Evolutionary conservation across 1,284 basidiomycete genomes (phyloP), one percentile per base, ranked within the genome.

Genomic region (Cutaneotrichosporon spelunceum): DNA sequence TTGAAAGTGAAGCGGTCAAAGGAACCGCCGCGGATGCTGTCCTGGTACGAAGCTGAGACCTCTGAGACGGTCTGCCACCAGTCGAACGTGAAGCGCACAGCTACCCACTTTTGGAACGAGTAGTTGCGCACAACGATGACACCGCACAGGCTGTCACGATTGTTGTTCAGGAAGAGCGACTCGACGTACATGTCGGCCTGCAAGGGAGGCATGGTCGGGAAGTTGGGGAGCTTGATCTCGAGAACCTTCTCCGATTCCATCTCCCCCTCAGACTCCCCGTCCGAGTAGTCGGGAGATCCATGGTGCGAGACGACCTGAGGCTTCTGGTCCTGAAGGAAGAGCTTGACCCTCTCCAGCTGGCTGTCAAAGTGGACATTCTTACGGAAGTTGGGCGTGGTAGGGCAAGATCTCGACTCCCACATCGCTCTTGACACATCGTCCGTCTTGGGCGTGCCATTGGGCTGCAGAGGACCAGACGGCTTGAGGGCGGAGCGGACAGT

Each of bases 51-150:
- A 26, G 87, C 93, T 1, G 88, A 86, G 52, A 97, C 90, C 79
- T 98, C 94, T 75, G 88, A 92, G 61, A 91, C 94, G 39, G 94
- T 98, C 78, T 93, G 90, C 94, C 95, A 98, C 71, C 83, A 84
- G 76, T 98, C 94, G 68, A 94, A 85, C 2, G 94, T 97, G 79
- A 97, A 98, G 44, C 94, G 87, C 24, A 92, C 86, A 10, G 87
- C 89, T 60, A 97, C 84, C 83, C 86, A 87, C 80, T 97, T 97
- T 70, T 90, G 84, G 79, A 87, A 97, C 3, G 91, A 86, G 52
- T 96, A 73, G 76, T 97, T 97, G 69, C 87, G 85, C 63, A 95
- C 90, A 53, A 87, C 85, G 36, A 93, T 85, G 42, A 83, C 82
- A 23, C 94, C 95, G 30, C 84, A 80, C 68, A 81, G 82, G 56